Evolutionary conservation across 2,329 filamentous ascomycete genomes (phyloP).

Genomic region (Colletotrichum godetiae): DNA sequence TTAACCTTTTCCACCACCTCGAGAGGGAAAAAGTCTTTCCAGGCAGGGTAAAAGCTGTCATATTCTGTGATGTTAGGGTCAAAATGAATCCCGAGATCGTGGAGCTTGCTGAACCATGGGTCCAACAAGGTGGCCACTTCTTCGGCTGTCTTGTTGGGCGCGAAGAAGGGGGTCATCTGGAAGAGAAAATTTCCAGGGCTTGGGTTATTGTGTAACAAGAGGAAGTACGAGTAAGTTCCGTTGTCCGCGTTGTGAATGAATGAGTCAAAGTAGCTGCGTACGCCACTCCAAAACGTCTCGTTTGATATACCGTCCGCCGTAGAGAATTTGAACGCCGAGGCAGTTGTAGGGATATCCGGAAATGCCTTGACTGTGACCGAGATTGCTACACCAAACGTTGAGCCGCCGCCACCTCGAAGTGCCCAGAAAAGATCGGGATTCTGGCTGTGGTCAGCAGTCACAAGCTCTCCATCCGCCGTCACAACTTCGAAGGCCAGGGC

Average conservation of each 20-base stretch:
- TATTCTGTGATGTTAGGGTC: slow-evolving; percentile 24
- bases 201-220: slow-evolving; percentile 7
- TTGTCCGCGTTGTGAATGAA: slow-evolving; percentile 21
- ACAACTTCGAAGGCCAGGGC: slow-evolving; percentile 67
- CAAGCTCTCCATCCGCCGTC: slow-evolving; percentile 57
- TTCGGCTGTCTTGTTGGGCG: slow-evolving; percentile 27
- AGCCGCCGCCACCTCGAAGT: slow-evolving; percentile 66
- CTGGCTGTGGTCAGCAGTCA: slow-evolving; percentile 57
- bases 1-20: slow-evolving; percentile 22
- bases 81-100: not conserved
- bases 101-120: slow-evolving; percentile 21
- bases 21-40: slow-evolving; percentile 12
- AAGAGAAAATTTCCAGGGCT: slow-evolving; percentile 17
- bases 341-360: slow-evolving; percentile 2
- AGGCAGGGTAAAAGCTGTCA: slow-evolving; percentile 27
- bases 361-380: slow-evolving; percentile 25
- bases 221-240: slow-evolving; percentile 16
- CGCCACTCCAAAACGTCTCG: slow-evolving; percentile 18
- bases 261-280: slow-evolving; percentile 23
- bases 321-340: slow-evolving; percentile 13
- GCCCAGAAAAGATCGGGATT: slow-evolving; percentile 74
- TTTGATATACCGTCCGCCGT: slow-evolving; percentile 20
- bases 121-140: slow-evolving; percentile 3
- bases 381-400: slow-evolving; percentile 15
- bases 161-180: slow-evolving; percentile 32